Conservation (phyloP, 2,329 filamentous ascomycete genomes). For the Sporothrix pseudoabietina region DNA sequence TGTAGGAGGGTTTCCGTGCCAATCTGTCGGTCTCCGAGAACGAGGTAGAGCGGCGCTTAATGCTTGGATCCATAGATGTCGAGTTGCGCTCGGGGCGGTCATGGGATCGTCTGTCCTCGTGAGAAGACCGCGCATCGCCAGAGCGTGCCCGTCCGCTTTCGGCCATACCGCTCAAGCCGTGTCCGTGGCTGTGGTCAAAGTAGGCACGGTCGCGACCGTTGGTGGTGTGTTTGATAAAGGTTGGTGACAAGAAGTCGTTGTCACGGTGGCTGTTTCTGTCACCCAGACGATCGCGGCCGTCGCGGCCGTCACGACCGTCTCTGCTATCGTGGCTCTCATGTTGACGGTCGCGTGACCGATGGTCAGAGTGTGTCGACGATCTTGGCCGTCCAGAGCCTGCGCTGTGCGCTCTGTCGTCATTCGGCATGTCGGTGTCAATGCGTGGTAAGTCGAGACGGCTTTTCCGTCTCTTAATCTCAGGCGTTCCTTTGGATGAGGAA, state of each 20-base stretch:
- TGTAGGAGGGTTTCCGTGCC: conserved; percentile 30
- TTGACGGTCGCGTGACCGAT: conserved; percentile 38
- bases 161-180: neutral
- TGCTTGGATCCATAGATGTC: conserved; percentile 29
- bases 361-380: conserved; percentile 42
- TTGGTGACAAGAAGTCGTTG: conserved; percentile 45
- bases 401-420: conserved; percentile 35
- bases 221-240: conserved; percentile 47
- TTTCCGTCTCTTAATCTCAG: conserved; percentile 39
- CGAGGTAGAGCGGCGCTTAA: conserved; percentile 43
- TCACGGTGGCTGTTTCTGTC: conserved; percentile 38
- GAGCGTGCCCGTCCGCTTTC: conserved; percentile 29
- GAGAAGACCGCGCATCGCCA: conserved; percentile 26
- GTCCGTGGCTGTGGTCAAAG: conserved; percentile 38
- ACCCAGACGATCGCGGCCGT: conserved; percentile 34
- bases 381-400: conserved; percentile 38
- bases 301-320: conserved; percentile 38
- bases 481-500: neutral
- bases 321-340: conserved; percentile 39
- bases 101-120: conserved; percentile 19
- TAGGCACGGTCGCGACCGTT: conserved; percentile 50
- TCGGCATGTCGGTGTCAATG: conserved; percentile 49
- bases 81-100: conserved; percentile 19
- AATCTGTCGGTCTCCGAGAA: conserved; percentile 35
- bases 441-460: conserved; percentile 49